Evolutionary conservation across 2,329 filamentous ascomycete genomes (phyloP).

Genomic region (Aspergillus sp.): DNA sequence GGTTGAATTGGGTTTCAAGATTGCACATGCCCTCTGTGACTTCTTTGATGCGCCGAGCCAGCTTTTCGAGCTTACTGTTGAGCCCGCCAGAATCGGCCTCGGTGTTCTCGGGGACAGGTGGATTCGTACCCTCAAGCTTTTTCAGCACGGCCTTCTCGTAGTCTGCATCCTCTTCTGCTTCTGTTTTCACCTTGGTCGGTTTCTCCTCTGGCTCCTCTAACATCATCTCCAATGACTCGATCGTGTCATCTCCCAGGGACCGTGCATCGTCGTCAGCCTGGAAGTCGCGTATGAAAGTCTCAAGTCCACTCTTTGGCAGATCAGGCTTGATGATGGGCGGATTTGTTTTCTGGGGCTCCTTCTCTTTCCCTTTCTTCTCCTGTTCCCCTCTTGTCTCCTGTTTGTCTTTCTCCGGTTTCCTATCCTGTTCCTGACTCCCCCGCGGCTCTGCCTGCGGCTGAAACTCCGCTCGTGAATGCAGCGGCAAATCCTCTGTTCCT

Average conservation of each 20-base stretch:
- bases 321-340: conserved; percentile 27
- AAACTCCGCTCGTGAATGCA: conserved; percentile 5
- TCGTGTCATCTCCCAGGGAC: conserved; percentile 37
- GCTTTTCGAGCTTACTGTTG: conserved; percentile 31
- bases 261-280: conserved; percentile 32
- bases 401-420: neutral
- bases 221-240: conserved; percentile 38
- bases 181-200: conserved; percentile 17
- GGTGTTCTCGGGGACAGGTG: too few species aligned
- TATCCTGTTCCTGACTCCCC: neutral
- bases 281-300: conserved; percentile 34
- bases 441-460: conserved; percentile 2
- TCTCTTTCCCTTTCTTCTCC: conserved; percentile 4
- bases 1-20: conserved; percentile 29
- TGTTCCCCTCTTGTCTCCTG: neutral
- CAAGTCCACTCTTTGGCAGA: conserved; percentile 35
- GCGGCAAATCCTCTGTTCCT: conserved; percentile 1
- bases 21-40: conserved; percentile 33
- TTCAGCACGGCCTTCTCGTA: conserved; percentile 24
- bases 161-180: conserved; percentile 24
- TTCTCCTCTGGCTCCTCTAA: conserved; percentile 20
- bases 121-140: conserved; percentile 14
- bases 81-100: conserved; percentile 10
- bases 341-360: conserved; percentile 12
- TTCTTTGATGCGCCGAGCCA: conserved; percentile 34